Percentiles rank a stretch among this genome's conserved stretches.
These are phyloP conservation scores for Penicillium griseofulvum DNA, from an alignment of 2,329 filamentous ascomycete species.

Conservation along the genomic window DNA sequence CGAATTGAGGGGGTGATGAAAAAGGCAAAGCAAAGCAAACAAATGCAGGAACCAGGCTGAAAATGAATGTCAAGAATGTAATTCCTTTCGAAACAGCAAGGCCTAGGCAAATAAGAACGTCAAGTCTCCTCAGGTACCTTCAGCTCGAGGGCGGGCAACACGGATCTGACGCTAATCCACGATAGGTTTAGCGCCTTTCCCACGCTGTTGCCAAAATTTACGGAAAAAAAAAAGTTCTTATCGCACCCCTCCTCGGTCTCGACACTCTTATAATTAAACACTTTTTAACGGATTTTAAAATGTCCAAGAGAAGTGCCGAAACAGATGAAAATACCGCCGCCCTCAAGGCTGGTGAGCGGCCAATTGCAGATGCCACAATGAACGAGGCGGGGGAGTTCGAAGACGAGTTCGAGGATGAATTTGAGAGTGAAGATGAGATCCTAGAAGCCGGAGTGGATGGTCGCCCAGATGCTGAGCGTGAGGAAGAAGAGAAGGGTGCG, in stretches of 20 bases:
- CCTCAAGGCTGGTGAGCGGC: slow-evolving; percentile 62
- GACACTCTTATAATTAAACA: slow-evolving; percentile 10
- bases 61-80: slow-evolving; percentile 3
- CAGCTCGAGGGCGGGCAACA: slow-evolving; percentile 18
- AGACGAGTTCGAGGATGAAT: slow-evolving; percentile 91
- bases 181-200: slow-evolving; percentile 31
- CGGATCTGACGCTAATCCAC: slow-evolving; percentile 34
- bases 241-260: slow-evolving; percentile 15
- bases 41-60: slow-evolving; percentile 3
- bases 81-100: background rate
- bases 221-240: slow-evolving; percentile 35
- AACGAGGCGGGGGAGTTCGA: slow-evolving; percentile 63
- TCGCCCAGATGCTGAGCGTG: slow-evolving; percentile 83
- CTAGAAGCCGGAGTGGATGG: slow-evolving; percentile 93
- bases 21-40: background rate
- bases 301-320: slow-evolving; percentile 62
- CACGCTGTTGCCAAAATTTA: slow-evolving; percentile 24
- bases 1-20: background rate
- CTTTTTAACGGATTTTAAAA: slow-evolving; percentile 31
- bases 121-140: slow-evolving; percentile 6
- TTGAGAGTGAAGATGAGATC: slow-evolving; percentile 89
- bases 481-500: slow-evolving; percentile 75
- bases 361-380: slow-evolving; percentile 49
- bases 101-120: slow-evolving; percentile 8
- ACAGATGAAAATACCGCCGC: slow-evolving; percentile 52